Evolutionary conservation across 345 rosid genomes (phyloP), one percentile per base, ranked within the genome.

Genomic region (Mangifera indica): DNA sequence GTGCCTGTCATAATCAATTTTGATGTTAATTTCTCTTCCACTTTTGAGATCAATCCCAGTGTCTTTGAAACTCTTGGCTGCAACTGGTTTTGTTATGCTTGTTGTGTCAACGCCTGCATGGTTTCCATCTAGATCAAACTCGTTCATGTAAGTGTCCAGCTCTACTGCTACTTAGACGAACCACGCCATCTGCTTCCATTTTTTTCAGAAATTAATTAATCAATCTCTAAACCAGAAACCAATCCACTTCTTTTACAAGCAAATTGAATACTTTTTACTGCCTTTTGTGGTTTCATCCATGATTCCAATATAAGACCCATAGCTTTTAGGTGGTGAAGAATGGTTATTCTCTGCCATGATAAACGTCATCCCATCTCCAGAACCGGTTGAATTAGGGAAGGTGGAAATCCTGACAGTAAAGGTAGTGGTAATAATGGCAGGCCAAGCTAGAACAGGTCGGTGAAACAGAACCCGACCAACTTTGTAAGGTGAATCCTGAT

Each of bases 61-160:
- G 64, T 37, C 17, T 49, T 44, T 76, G n/a, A 84, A 75, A 56
- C 78, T 80, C 60, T 56, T 10, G 10, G 75, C 60, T 29, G 60
- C 58, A 18, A 76, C 52, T 0, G 83, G 75, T 37, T 24, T 49
- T 25, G 51, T 57, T 57, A 76, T 77, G 53, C 75, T 75, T 37
- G 58, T 76, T 20, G 82, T 78, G 66, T 72, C 80, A 22, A 84
- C 67, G 18, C 80, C 85, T 3, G 77, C 13, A 10, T 78, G 85
- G 68, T 84, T 84, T 3, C 20, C 81, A 15, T 84, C 80, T 6
- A 67, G 73, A 77, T 80, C 83, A 20, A 78, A 80, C 45, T 82
- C 84, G 5, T 81, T 84, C 75, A 63, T 70, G 70, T 73, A 84
- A 22, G 88, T 78, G 77, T 84, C 82, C 8, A 82, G 60, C 76